Evolutionary conservation across 2,329 filamentous ascomycete genomes (phyloP).

Genomic region (Pseudomassariella vexata): DNA sequence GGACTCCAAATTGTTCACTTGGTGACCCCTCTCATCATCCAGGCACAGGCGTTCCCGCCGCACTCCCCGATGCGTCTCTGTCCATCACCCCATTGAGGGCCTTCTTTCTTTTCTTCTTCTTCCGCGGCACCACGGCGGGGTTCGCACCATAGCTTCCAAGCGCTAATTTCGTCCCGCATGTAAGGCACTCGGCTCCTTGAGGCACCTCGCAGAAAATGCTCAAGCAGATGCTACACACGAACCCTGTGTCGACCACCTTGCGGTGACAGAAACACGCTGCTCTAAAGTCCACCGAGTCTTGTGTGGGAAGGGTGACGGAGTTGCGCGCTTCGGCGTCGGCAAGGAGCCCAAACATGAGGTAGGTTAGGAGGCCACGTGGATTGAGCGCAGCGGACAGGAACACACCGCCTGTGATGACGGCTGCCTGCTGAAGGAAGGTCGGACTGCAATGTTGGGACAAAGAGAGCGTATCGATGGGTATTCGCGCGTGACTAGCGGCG

Average conservation of each 20-base stretch:
- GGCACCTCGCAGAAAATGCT: slow-evolving; percentile 79
- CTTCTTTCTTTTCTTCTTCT: slow-evolving; percentile 74
- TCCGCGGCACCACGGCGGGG: slow-evolving; percentile 67
- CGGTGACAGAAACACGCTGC: slow-evolving; percentile 98
- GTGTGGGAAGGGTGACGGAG: slow-evolving; percentile 70
- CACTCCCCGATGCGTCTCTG: slow-evolving; percentile 53
- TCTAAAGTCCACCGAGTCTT: slow-evolving; percentile 87
- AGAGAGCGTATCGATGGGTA: slow-evolving; percentile 89
- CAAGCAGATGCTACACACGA: slow-evolving; percentile 92
- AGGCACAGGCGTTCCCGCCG: slow-evolving; percentile 53
- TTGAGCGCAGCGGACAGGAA: slow-evolving; percentile 44
- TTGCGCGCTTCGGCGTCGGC: slow-evolving; percentile 52
- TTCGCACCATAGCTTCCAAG: slow-evolving; percentile 70
- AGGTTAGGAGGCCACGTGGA: slow-evolving; percentile 74
- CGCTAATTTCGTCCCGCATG: slow-evolving; percentile 74
- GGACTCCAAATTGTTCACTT: too few species aligned
- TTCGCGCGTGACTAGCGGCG: slow-evolving; percentile 79
- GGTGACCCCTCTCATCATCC: slow-evolving; percentile 14
- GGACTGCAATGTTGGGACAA: slow-evolving; percentile 65
- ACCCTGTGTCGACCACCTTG: slow-evolving; percentile 83
- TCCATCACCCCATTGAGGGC: slow-evolving; percentile 40
- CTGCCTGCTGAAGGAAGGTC: slow-evolving; percentile 89
- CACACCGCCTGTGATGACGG: slow-evolving; percentile 54
- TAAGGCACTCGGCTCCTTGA: slow-evolving; percentile 64
- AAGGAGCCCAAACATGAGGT: slow-evolving; percentile 90